These are phyloP conservation scores for Pseudogymnoascus sp. DNA, from an alignment of 2,329 filamentous ascomycete species.

Conservation along the genomic window DNA sequence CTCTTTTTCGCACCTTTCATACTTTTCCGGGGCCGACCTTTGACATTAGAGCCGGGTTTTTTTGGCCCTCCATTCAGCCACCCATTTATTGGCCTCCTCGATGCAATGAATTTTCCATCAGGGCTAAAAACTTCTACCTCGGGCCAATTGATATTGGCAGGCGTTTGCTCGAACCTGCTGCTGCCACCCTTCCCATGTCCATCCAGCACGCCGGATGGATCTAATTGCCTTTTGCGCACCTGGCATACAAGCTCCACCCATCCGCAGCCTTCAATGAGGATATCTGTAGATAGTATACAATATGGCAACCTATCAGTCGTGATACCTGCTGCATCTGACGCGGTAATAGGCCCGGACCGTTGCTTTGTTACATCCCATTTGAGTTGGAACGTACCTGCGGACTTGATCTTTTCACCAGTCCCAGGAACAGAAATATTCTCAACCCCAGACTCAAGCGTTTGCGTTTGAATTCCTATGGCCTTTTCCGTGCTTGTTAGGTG, in stretches of 20 bases:
- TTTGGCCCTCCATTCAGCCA: constrained; percentile 53
- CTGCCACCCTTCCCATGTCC: constrained; percentile 5
- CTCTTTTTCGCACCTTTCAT: constrained; percentile 56
- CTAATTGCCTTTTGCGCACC: constrained; percentile 52
- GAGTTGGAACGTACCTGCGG: constrained; percentile 68
- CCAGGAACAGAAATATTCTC: constrained; percentile 55
- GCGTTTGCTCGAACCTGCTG: constrained; percentile 14
- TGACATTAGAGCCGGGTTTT: constrained; percentile 43
- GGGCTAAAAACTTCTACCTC: constrained; percentile 79
- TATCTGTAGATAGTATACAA: constrained; percentile 68
- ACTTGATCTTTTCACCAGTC: constrained; percentile 48
- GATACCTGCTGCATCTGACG: constrained; percentile 51
- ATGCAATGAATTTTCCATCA: constrained; percentile 68
- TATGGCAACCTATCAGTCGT: constrained; percentile 68
- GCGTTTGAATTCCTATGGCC: constrained; percentile 63
- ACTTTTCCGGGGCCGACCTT: constrained; percentile 54
- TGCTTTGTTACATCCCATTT: constrained; percentile 75
- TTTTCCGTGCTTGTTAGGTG: constrained; percentile 78
- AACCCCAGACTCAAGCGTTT: constrained; percentile 51
- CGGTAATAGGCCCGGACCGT: constrained; percentile 65
- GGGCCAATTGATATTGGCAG: constrained; percentile 44
- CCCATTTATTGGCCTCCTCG: constrained; percentile 60
- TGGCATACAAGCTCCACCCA: constrained; percentile 88
- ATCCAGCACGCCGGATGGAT: constrained; percentile 23
- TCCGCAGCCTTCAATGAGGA: constrained; percentile 84